Conservation (phyloP, 495 filamentous ascomycete genomes). For the Aspergillus mulundensis region DNA sequence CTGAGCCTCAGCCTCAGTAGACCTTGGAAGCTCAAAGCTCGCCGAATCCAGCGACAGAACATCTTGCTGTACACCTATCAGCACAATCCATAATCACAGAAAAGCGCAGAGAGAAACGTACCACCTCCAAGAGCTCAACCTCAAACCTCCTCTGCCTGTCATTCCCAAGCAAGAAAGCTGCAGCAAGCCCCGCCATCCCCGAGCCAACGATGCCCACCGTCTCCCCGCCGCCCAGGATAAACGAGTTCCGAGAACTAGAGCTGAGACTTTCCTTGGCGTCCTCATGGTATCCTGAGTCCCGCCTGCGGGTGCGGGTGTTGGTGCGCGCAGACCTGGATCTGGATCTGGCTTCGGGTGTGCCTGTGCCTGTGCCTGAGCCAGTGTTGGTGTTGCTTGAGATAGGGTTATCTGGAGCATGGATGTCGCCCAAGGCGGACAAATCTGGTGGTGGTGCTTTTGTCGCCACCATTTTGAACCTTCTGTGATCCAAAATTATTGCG, state of each 20-base stretch:
- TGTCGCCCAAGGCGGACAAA: not conserved
- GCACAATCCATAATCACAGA: not conserved
- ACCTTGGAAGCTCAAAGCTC: not conserved
- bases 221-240: not conserved
- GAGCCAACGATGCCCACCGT: conserved; percentile 50
- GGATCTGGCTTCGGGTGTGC: no score
- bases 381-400: not conserved
- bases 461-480: not conserved
- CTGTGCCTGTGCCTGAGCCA: no score
- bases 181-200: conserved; percentile 52
- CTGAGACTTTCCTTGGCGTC: not conserved
- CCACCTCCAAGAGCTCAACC: conserved; percentile 47
- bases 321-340: not conserved
- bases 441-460: not conserved
- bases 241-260: not conserved
- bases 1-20: not conserved
- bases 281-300: not conserved
- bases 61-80: conserved; percentile 15
- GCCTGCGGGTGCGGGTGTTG: not conserved
- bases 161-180: conserved; percentile 40
- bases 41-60: conserved; percentile 27
- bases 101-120: conserved; percentile 16
- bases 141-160: conserved; percentile 4
- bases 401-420: not conserved
- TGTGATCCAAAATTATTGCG: not conserved